Percentiles rank a stretch among this genome's conserved stretches.
phyloP scores from a whole-genome alignment of 176 grass and related monocot genomes.

The Elymus sibiricus region DNA sequence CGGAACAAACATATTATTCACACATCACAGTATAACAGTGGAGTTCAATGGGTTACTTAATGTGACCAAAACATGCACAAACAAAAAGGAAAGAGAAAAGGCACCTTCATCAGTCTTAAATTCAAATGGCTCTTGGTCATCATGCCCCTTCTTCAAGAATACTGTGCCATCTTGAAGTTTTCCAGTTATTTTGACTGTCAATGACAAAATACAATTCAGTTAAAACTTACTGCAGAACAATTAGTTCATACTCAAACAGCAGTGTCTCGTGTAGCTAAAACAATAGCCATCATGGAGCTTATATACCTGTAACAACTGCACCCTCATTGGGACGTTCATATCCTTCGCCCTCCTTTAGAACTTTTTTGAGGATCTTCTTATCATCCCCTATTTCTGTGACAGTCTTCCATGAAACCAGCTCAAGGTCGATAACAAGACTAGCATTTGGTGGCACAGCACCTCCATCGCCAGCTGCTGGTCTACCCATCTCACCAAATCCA shows the following conservation, averaged over 20 bases:
- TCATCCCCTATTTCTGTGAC: slow-evolving; percentile 95
- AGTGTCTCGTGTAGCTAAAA: background rate
- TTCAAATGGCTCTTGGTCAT: slow-evolving; percentile 64
- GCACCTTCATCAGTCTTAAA: slow-evolving; percentile 93
- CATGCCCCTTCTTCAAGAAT: slow-evolving; percentile 82
- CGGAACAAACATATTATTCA: background rate
- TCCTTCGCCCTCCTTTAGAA: slow-evolving; percentile 85
- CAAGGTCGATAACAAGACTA: slow-evolving; percentile 58
- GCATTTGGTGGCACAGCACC: slow-evolving; percentile 70
- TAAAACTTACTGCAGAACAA: background rate
- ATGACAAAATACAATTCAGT: slow-evolving; percentile 10
- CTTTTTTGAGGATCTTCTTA: slow-evolving; percentile 95
- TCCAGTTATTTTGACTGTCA: slow-evolving; percentile 83
- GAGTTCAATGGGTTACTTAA: background rate
- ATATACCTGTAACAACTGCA: slow-evolving; percentile 67
- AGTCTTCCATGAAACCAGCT: slow-evolving; percentile 92
- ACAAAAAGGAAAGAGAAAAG: slow-evolving; percentile 5
- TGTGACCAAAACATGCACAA: background rate
- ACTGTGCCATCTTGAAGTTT: slow-evolving; percentile 79
- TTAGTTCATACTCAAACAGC: background rate
- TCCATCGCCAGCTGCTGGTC: slow-evolving; percentile 53
- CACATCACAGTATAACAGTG: background rate
- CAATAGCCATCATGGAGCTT: background rate
- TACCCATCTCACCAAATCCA: slow-evolving; percentile 92
- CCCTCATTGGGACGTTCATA: slow-evolving; percentile 90